Evolutionary conservation across 164 flowering plant species (phyloP).

Genomic region (Annona squamosa): DNA sequence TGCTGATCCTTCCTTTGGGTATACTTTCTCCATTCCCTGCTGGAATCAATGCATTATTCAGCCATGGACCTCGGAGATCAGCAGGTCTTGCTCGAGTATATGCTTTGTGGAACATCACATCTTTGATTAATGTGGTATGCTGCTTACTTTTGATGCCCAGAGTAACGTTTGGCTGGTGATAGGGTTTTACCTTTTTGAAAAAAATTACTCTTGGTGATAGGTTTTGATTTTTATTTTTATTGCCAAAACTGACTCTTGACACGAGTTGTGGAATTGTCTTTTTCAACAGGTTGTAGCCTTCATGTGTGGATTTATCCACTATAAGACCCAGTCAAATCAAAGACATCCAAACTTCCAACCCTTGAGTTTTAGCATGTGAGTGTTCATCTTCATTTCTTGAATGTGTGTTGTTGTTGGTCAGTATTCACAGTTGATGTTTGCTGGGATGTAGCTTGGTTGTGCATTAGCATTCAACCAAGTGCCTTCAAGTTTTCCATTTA

Average conservation of each 20-base stretch:
- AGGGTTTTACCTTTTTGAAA: background rate
- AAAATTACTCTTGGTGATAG: no score
- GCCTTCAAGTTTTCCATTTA: no score
- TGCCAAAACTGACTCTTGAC: background rate
- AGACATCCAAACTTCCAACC: slow-evolving; percentile 46
- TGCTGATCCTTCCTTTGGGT: slow-evolving; percentile 75
- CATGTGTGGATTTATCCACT: slow-evolving; percentile 67
- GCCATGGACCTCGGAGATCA: slow-evolving; percentile 82
- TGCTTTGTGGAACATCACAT: slow-evolving; percentile 89
- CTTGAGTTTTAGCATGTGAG: slow-evolving; percentile 89
- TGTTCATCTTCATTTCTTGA: background rate
- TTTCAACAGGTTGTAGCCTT: slow-evolving; percentile 69
- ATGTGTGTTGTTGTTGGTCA: background rate
- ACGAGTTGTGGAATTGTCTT: background rate
- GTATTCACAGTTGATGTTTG: background rate
- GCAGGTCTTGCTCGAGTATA: slow-evolving; percentile 87
- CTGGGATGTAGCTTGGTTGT: background rate
- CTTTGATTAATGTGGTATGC: slow-evolving; percentile 86
- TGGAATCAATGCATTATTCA: slow-evolving; percentile 88
- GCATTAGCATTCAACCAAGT: no score
- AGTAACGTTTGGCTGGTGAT: background rate
- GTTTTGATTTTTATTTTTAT: no score
- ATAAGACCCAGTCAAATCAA: slow-evolving; percentile 41
- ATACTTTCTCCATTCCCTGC: slow-evolving; percentile 84
- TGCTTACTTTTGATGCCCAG: background rate